Evolutionary conservation across 352 stramenopile species (phyloP).

Genomic region (Globisporangium carolinianum): DNA sequence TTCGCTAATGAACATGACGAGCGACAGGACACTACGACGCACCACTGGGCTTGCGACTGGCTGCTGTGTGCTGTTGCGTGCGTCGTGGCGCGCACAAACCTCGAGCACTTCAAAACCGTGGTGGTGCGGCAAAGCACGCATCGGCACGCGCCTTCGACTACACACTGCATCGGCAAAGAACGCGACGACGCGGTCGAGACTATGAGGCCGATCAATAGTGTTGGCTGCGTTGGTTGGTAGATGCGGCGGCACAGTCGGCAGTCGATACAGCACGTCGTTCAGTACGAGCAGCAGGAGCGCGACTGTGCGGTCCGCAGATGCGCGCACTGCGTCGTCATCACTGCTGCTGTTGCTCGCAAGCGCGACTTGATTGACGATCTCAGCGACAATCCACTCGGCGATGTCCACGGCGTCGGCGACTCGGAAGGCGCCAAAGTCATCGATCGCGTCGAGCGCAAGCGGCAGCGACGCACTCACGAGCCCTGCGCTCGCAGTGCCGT

Average conservation of each 20-base stretch:
- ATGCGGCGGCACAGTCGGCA: not conserved
- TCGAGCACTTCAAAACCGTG: conserved; percentile 13
- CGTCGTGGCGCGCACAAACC: conserved; percentile 7
- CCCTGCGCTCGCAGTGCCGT: not conserved
- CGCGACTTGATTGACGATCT: conserved; percentile 3
- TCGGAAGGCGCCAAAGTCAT: conserved; percentile 1
- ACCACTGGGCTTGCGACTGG: too few relatives aligned
- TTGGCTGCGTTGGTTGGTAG: not conserved
- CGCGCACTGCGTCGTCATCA: too few relatives aligned
- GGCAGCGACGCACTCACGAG: conserved; percentile 6
- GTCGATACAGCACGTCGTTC: conserved; percentile 11
- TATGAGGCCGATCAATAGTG: too few relatives aligned
- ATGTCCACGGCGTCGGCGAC: not conserved
- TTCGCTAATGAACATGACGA: conserved; percentile 2
- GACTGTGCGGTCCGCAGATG: not conserved
- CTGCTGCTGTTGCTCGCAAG: not conserved
- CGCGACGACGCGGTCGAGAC: conserved; percentile 1
- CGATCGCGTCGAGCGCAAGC: conserved; percentile 5
- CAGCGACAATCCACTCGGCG: conserved; percentile 11
- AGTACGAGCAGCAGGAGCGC: conserved; percentile 7
- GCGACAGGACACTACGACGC: not conserved
- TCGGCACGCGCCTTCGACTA: not conserved
- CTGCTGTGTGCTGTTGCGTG: too few relatives aligned
- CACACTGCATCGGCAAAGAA: not conserved
- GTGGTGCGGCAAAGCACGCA: conserved; percentile 1